phyloP scores from a whole-genome alignment of 2,329 filamentous ascomycete genomes.

The Hyphodiscus sp. region DNA sequence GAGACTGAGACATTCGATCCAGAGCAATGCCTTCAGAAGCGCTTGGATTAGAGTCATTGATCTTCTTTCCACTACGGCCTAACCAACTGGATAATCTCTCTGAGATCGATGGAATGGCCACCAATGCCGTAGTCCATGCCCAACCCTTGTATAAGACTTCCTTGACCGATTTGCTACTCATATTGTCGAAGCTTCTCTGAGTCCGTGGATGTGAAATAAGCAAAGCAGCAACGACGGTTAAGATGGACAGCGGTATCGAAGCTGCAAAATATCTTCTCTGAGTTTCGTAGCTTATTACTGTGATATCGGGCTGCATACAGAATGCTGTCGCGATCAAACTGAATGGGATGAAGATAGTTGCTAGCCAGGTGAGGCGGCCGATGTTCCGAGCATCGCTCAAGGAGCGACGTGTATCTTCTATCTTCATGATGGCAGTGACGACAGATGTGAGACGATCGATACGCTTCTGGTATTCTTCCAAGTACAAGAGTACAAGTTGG shows the following conservation, averaged over 20 bases:
- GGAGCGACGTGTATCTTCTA: conserved; percentile 24
- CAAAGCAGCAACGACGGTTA: too few species aligned
- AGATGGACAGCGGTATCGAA: conserved; percentile 12
- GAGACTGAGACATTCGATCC: too few species aligned
- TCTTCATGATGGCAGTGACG: conserved; percentile 26
- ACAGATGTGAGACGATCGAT: conserved; percentile 27
- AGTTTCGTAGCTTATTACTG: conserved; percentile 2
- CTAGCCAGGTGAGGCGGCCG: conserved; percentile 27
- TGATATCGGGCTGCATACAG: conserved; percentile 24
- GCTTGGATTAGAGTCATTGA: too few species aligned
- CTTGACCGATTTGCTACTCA: too few species aligned
- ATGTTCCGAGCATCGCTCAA: conserved; percentile 27
- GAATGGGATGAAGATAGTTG: conserved; percentile 29
- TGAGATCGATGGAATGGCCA: too few species aligned
- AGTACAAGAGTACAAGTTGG: conserved; percentile 12
- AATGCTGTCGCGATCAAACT: conserved; percentile 25
- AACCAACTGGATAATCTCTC: too few species aligned
- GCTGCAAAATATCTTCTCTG: conserved; percentile 16
- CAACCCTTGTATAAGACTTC: too few species aligned
- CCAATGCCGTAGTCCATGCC: too few species aligned
- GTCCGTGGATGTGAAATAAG: too few species aligned
- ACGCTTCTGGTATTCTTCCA: conserved; percentile 27
- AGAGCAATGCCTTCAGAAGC: too few species aligned
- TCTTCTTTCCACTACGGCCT: too few species aligned
- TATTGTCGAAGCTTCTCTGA: too few species aligned